These are phyloP conservation scores for Circinella minor DNA, from an alignment of 371 early-diverging fungal genomes.

Conservation along the genomic window DNA sequence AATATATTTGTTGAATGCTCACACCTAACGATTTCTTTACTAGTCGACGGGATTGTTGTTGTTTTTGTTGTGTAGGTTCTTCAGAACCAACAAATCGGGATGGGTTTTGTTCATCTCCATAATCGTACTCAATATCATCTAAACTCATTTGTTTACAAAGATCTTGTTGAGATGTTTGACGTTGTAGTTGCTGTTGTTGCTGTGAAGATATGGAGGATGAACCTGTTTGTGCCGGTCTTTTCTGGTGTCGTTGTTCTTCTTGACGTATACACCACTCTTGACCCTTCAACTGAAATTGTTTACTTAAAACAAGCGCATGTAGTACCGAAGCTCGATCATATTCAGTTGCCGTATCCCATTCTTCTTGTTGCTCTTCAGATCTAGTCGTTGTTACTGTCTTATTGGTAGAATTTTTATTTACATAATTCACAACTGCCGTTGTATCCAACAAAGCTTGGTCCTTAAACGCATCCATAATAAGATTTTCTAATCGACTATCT, in stretches of 20 bases:
- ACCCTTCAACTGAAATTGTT: constrained; percentile 24
- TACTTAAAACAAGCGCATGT: constrained; percentile 30
- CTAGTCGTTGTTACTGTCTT: constrained; percentile 8
- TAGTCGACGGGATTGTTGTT: background rate
- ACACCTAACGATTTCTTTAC: background rate
- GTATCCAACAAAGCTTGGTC: constrained; percentile 9
- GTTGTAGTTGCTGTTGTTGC: background rate
- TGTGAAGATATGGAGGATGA: background rate
- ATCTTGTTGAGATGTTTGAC: background rate
- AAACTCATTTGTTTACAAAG: constrained; percentile 8
- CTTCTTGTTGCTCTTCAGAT: background rate
- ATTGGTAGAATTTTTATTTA: background rate
- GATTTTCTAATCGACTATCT: constrained; percentile 19
- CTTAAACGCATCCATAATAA: constrained; percentile 19
- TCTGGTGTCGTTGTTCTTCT: background rate
- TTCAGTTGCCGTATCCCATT: background rate
- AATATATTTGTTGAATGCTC: constrained; percentile 7
- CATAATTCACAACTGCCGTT: background rate
- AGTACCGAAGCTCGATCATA: constrained; percentile 24
- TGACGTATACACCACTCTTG: constrained; percentile 4
- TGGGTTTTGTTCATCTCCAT: background rate
- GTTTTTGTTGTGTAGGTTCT: background rate
- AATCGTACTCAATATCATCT: constrained; percentile 4
- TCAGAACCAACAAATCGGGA: no score
- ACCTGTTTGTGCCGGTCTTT: background rate